phyloP scores from a whole-genome alignment of 169 alveolate species.

The Hammondia hammondi region DNA sequence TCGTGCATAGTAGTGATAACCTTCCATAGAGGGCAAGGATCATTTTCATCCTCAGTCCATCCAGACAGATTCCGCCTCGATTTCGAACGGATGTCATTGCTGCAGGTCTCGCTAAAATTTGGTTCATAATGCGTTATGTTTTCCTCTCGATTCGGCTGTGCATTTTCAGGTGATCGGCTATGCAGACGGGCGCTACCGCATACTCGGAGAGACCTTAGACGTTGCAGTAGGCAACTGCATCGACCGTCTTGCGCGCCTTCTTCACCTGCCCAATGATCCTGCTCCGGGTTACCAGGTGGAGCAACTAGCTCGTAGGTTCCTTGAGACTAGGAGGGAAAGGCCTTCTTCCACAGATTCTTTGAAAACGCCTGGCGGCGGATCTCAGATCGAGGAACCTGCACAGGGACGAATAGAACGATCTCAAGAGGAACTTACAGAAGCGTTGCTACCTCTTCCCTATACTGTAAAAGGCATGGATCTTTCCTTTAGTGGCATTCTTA shows the following conservation, averaged over 20 bases:
- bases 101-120: no score
- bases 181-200: constrained; percentile 89
- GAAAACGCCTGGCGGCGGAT: background rate
- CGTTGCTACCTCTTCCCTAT: constrained; percentile 93
- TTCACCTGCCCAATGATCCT: constrained; percentile 96
- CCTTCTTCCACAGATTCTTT: no score
- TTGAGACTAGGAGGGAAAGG: background rate
- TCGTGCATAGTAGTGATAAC: no score
- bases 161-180: constrained; percentile 73
- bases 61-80: no score
- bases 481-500: constrained; percentile 92
- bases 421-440: background rate
- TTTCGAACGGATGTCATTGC: no score
- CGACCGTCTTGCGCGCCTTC: constrained; percentile 96
- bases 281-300: constrained; percentile 99
- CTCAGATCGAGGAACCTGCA: background rate
- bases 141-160: no score
- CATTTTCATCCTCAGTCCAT: no score
- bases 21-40: no score
- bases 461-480: constrained; percentile 99
- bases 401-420: background rate
- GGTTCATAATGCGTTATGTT: no score
- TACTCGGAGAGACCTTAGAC: constrained; percentile 98
- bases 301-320: constrained; percentile 90
- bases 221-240: constrained; percentile 98